Base-by-base conservation (phyloP, 140 eudicot genomes). In the Oenanthe javanica region DNA sequence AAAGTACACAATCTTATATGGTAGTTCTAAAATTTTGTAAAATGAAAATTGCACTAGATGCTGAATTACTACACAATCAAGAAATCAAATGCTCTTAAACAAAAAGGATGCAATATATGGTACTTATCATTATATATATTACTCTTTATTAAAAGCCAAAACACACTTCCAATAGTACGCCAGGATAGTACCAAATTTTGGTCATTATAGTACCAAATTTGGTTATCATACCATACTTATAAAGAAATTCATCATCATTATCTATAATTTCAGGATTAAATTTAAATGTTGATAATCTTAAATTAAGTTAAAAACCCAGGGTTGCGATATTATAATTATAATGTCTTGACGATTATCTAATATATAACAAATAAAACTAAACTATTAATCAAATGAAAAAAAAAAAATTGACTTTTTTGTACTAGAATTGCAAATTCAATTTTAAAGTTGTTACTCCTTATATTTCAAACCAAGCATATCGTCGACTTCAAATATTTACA, bases 31-130 rank as follows among this genome's bases (percentile, higher is more conserved):
- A 57, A 57, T 57, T 57, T 59, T 2, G 4, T 59, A 27, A 59
- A 59, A 59, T 59, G 67, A 21, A 59, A 59, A 59, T 21, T 66
- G 72, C 72, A 66, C 40, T 25, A 66, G 72, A 59, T 59, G 67
- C 31, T 59, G 2, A 23, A 21, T 19, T 66, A 31, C 16, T 66
- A 66, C 72, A 66, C 72, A 31, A 27, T 25, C 45, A 66, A 66
- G 43, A 66, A 66, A 15, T 19, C 36, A 66, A 66, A 66, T 27
- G 43, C 72, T 25, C 43, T 23, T 6, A 66, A 25, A 66, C 43
- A 25, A 66, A 31, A 66, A 66, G 40, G 38, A 13, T 64, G 70
- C 70, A 63, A 10, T 66, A 66, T 66, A 0, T 66, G 19, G 43
- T 31, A 66, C 72, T 25, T 66, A 66, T 25, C 72, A 66, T 11